Conservation (phyloP, 2,329 filamentous ascomycete species). For the Pseudovirgaria hyperparasitica region DNA sequence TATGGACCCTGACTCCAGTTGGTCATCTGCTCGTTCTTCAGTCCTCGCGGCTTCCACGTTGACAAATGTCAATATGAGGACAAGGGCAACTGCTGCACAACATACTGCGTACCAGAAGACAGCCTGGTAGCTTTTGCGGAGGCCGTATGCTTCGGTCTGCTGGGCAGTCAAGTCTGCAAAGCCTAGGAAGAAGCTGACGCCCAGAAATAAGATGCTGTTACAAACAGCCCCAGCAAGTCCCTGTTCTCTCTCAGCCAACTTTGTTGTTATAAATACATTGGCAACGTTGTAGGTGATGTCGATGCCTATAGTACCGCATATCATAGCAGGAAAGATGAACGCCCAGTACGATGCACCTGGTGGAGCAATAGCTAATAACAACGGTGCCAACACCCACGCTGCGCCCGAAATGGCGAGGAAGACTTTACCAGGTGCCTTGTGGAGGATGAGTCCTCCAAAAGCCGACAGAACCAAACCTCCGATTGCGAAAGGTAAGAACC, state of each 20-base stretch:
- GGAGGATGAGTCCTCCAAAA: conserved; percentile 20
- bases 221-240: conserved; percentile 23
- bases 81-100: conserved; percentile 14
- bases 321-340: conserved; percentile 29
- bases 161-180: conserved; percentile 23
- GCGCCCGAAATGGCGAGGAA: conserved; percentile 13
- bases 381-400: conserved; percentile 16
- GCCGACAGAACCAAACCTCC: conserved; percentile 22
- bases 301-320: conserved; percentile 26
- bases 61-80: conserved; percentile 24
- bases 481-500: conserved; percentile 23
- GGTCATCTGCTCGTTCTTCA: too few species aligned
- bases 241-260: conserved; percentile 19
- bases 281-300: conserved; percentile 25
- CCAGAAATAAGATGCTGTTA: conserved; percentile 23
- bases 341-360: conserved; percentile 22
- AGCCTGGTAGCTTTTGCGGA: conserved; percentile 21
- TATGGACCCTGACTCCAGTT: too few species aligned
- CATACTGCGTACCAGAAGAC: conserved; percentile 24
- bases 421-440: conserved; percentile 18
- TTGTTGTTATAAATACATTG: conserved; percentile 25
- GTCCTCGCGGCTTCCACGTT: conserved; percentile 23
- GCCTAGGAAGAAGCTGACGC: conserved; percentile 22
- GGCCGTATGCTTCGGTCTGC: conserved; percentile 16
- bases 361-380: conserved; percentile 22